Conservation (phyloP, 169 alveolate genomes). For the Plasmodium ovale region DNA sequence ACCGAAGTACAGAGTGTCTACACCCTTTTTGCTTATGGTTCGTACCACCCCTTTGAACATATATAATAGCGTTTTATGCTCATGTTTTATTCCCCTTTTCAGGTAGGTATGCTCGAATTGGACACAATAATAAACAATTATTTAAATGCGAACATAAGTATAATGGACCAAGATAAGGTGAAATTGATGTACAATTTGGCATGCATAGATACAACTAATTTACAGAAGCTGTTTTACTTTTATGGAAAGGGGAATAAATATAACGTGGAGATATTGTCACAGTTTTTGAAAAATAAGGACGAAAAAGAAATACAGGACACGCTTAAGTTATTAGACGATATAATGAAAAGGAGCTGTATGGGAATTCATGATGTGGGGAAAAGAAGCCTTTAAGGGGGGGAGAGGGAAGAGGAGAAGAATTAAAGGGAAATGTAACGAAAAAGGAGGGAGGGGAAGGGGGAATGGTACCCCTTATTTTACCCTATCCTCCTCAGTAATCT, state of each 20-base stretch:
- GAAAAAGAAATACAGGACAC: conserved; percentile 51
- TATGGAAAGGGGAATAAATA: conserved; percentile 22
- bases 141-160: conserved; percentile 45
- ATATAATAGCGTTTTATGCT: conserved; percentile 7
- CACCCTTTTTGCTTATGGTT: too few relatives aligned
- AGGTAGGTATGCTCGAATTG: conserved; percentile 72
- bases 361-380: too few relatives aligned
- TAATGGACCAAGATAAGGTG: conserved; percentile 20
- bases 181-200: conserved; percentile 44
- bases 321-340: conserved; percentile 32
- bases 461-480: background rate
- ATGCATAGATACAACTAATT: conserved; percentile 36
- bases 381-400: too few relatives aligned
- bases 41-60: background rate
- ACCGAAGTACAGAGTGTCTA: too few relatives aligned
- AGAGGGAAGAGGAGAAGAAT: background rate
- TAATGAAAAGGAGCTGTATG: too few relatives aligned
- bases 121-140: conserved; percentile 59
- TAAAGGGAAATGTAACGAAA: background rate
- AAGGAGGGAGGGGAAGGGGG: background rate
- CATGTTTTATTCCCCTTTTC: background rate
- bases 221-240: conserved; percentile 63
- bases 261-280: conserved; percentile 21
- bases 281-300: conserved; percentile 20
- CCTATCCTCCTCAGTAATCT: background rate